Evolutionary conservation across 192 early-diverging fungal genomes (phyloP), one percentile per base, ranked within the genome.

Genomic region (Haplosporangium gracile): DNA sequence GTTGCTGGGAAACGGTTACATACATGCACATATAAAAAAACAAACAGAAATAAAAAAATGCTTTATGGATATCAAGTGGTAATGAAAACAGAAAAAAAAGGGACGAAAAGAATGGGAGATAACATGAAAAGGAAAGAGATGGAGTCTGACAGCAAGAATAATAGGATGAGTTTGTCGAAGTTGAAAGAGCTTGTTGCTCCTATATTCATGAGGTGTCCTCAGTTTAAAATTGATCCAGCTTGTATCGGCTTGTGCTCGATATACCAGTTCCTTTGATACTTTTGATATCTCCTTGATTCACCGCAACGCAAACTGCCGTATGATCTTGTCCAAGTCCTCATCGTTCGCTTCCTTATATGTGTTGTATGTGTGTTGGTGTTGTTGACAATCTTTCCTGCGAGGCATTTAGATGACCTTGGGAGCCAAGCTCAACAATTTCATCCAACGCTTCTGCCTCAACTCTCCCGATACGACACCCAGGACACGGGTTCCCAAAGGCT

Each of bases 401-500:
- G 42, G 65, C 34, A 16, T 80, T 92, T 92, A 97, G 43, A 98
- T 91, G 60, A 98, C 93, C 87, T 95, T 94, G 72, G 97, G 97
- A 16, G 98, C 98, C 85, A 99, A 93, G 68, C 96, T 95, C 69
- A 96, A 93, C 43, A 99, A 93, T 93, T 99, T 99, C 87, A 96
- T 94, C 97, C 97, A 98, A 82, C 96, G 94, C 93, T 98, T 98
- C 90, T 95, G 94, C 80, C 97, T 92, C 68, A 96, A 90, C 90
- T 99, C 98, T 24, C 92, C 93, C 24, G 96, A 94, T 36, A 99
- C 95, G 22, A 96, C 94, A 42, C 98, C 98, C 51, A 99, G 86
- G 36, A 99, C 94, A 82, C 98, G 93, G 79, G 96, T 98, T 43
- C 97, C 98, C 47, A 99, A 90, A 63, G 98, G 98, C 85, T 98